These are phyloP conservation scores for Plasmopara halstedii DNA, from an alignment of 352 stramenopile species.

Conservation along the genomic window DNA sequence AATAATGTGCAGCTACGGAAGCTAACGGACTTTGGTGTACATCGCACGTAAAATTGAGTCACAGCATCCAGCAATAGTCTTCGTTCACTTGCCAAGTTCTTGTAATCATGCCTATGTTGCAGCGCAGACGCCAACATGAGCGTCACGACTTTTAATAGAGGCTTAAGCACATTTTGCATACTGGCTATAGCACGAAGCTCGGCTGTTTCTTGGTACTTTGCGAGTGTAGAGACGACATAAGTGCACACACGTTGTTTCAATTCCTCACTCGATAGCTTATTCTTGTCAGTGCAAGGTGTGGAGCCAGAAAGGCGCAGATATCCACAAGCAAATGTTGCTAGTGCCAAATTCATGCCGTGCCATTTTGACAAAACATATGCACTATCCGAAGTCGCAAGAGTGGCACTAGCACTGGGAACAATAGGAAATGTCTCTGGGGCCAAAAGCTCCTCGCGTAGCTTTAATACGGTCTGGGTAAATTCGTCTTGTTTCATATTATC, in stretches of 20 bases:
- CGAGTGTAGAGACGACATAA: slow-evolving; percentile 54
- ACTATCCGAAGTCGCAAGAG: slow-evolving; percentile 36
- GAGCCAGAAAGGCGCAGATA: slow-evolving; percentile 28
- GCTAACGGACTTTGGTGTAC: slow-evolving; percentile 54
- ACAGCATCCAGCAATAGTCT: slow-evolving; percentile 49
- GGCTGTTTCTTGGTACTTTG: slow-evolving; percentile 52
- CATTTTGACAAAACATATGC: slow-evolving; percentile 40
- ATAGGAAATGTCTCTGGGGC: slow-evolving; percentile 46
- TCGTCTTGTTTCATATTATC: slow-evolving; percentile 19
- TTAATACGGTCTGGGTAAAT: slow-evolving; percentile 28
- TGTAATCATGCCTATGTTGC: not conserved
- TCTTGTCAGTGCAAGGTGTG: slow-evolving; percentile 13
- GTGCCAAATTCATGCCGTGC: slow-evolving; percentile 65
- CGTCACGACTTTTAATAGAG: slow-evolving; percentile 52
- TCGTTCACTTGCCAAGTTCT: slow-evolving; percentile 11
- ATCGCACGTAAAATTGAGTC: slow-evolving; percentile 58
- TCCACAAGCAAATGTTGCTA: slow-evolving; percentile 60
- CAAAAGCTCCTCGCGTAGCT: slow-evolving; percentile 51
- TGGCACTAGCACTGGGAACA: slow-evolving; percentile 36
- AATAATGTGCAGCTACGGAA: slow-evolving; percentile 74
- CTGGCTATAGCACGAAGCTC: slow-evolving; percentile 47
- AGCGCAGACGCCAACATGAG: slow-evolving; percentile 29
- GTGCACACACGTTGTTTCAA: slow-evolving; percentile 37
- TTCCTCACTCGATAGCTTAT: slow-evolving; percentile 4
- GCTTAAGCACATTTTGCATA: slow-evolving; percentile 55